Base-by-base conservation (phyloP, 2,329 filamentous ascomycete species). In the Colletotrichum sp. region DNA sequence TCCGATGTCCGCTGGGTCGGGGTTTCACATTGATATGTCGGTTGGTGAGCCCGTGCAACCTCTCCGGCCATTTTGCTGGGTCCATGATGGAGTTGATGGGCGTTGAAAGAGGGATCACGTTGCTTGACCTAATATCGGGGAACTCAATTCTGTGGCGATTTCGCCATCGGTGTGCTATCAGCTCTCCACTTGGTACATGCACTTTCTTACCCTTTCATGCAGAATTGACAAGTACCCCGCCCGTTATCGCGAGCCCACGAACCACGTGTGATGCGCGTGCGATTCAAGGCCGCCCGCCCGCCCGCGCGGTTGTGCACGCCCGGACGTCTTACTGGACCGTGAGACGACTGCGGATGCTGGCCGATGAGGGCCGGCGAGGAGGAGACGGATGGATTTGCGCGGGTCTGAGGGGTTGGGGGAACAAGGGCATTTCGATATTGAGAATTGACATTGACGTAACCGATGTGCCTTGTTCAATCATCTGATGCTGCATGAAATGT, bases 21-120 rank as follows among this genome's bases (percentile, higher is more conserved):
- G 59, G 70, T 76, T 76, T 76, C 64, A 76, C 18, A 59, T 73
- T 76, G 59, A 60, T n/a, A 68, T 65, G 34, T 21, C 32, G 8
- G 28, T n/a, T 59, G 64, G 32, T 32, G 39, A 69, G 57, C 21
- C 68, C 57, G 64, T 69, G 70, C 34, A 69, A 55, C 64, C 70
- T 65, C 32, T 64, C 64, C 59, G 49, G 34, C 70, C 21, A 4
- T 16, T 18, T 24, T n/a, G 21, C 57, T 60, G 69, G 44, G 44
- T 64, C 24, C 15, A 52, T 8, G 44, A 52, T 52, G n/a, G 44
- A 21, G 44, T 21, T 52, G 44, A 52, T 52, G 44, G 44, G 44
- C 44, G 44, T 52, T 21, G n/a, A 7, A 10, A 64, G 28, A 32
- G 30, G 57, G 30, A 57, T 52, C 69, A 67, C 62, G 62, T 60